Conservation (phyloP, 2,329 filamentous ascomycete species). For the Phyllosticta ampelicida region DNA sequence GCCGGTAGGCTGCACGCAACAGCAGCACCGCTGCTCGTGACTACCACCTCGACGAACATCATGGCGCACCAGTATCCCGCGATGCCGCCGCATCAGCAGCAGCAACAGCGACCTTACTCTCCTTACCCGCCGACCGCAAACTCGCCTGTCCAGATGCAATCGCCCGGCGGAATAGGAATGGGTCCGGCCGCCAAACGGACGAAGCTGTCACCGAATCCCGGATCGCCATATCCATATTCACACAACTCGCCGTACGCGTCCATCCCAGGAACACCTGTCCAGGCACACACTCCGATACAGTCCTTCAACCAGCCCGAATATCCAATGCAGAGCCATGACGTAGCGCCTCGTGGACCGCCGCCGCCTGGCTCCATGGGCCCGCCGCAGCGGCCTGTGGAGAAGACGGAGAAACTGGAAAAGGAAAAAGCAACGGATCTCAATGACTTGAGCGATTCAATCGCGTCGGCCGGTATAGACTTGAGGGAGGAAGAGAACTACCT, state of each 20-base stretch:
- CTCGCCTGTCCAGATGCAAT: slow-evolving; percentile 25
- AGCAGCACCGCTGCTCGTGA: not conserved
- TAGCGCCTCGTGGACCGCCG: slow-evolving; percentile 15
- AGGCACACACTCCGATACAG: slow-evolving; percentile 20
- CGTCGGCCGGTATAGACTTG: slow-evolving; percentile 76
- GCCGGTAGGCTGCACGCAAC: slow-evolving; percentile 6
- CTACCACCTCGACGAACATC: not conserved
- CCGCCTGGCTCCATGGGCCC: slow-evolving; percentile 47
- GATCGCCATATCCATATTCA: slow-evolving; percentile 39
- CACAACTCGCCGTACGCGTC: slow-evolving; percentile 31
- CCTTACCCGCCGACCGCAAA: slow-evolving; percentile 32
- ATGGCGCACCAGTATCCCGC: slow-evolving; percentile 19
- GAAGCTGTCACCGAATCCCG: slow-evolving; percentile 36
- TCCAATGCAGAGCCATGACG: slow-evolving; percentile 11
- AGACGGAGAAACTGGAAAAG: slow-evolving; percentile 44
- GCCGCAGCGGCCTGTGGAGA: slow-evolving; percentile 48
- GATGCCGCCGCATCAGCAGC: slow-evolving; percentile 26
- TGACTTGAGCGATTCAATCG: slow-evolving; percentile 73
- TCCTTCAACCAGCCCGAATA: slow-evolving; percentile 43
- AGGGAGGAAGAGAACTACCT: slow-evolving; percentile 77
- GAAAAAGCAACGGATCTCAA: slow-evolving; percentile 53
- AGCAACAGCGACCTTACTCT: slow-evolving; percentile 47
- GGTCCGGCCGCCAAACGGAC: slow-evolving; percentile 55
- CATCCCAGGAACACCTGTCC: slow-evolving; percentile 23
- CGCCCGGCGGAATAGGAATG: slow-evolving; percentile 44